Evolutionary conservation across 192 early-diverging fungal genomes (phyloP), one percentile per base, ranked within the genome.

Genomic region (Coemansia sp.): DNA sequence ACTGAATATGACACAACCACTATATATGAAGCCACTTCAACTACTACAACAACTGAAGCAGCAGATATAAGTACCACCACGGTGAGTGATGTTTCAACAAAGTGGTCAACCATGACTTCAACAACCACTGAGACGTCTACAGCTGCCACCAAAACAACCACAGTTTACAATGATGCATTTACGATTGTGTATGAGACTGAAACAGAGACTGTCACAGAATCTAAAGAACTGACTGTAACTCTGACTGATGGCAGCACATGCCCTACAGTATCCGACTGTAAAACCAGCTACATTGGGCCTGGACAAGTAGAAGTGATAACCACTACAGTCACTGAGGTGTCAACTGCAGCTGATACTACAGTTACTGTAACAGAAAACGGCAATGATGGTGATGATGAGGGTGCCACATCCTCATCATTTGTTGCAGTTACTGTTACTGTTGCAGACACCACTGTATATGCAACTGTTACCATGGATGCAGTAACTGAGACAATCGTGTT

Each of bases 401-500:
- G 14, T 0, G 3, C 24, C 53, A 27, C 15, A 8, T 11, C n/a
- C 2, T 55, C 53, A 4, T 55, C 53, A 55, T 55, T 55, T 29
- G 24, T 29, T 9, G 53, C 53, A 6, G 53, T 55, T n/a, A 55
- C 53, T 55, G 56, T 57, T 17, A 57, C 56, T 19, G 56, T 57
- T 57, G 56, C 56, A 14, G 19, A 57, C 1, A 57, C 56, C 6
- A 57, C 56, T 19, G 10, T 57, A 6, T 39, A n/a, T 39, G 37
- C 37, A 22, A 57, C 56, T 39, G 17, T 57, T 10, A 27, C 35
- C 19, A 15, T 39, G 8, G 32, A 32, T 57, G 56, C 27, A 11
- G 56, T 17, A 11, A 57, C 56, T 2, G 56, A 57, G 39, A 57
- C 56, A 1, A 14, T 53, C 1, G 9, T 27, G 2, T 2, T 53